Conservation (phyloP, 2,329 filamentous ascomycete species). For the Monilinia aucupariae region DNA sequence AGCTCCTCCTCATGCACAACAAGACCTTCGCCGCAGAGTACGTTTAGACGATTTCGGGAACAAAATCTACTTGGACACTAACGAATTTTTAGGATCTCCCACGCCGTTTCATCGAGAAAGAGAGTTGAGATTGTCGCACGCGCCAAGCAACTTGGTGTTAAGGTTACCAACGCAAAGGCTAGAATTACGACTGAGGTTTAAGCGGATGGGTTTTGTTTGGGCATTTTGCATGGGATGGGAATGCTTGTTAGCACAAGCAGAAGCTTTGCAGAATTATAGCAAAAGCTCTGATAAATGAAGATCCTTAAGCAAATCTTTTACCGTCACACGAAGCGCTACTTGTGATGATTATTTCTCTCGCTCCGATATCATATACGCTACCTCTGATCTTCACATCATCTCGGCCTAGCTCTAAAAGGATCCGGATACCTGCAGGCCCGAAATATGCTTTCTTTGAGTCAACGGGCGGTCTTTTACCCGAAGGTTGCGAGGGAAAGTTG, state of each 20-base stretch:
- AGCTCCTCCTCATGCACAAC: conserved; percentile 99
- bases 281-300: conserved; percentile 35
- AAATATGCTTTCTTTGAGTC: background rate
- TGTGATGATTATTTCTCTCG: conserved; percentile 12
- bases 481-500: background rate
- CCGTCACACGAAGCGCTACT: conserved; percentile 9
- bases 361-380: background rate
- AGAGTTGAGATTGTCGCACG: conserved; percentile 95
- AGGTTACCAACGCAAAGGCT: conserved; percentile 99
- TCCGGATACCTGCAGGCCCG: background rate
- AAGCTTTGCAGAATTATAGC: conserved; percentile 33
- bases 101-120: conserved; percentile 98
- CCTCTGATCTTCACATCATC: background rate
- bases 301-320: conserved; percentile 22
- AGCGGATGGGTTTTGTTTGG: conserved; percentile 31
- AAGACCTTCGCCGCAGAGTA: conserved; percentile 98
- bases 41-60: conserved; percentile 35
- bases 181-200: conserved; percentile 94
- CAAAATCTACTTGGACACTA: conserved; percentile 9
- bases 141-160: conserved; percentile 97
- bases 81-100: conserved; percentile 68
- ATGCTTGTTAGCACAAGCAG: conserved; percentile 34
- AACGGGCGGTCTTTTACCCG: background rate
- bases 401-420: background rate
- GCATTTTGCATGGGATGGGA: conserved; percentile 34